Evolutionary conservation across 73 alveolate species (phyloP).

Genomic region (Paramecium caudatum): DNA sequence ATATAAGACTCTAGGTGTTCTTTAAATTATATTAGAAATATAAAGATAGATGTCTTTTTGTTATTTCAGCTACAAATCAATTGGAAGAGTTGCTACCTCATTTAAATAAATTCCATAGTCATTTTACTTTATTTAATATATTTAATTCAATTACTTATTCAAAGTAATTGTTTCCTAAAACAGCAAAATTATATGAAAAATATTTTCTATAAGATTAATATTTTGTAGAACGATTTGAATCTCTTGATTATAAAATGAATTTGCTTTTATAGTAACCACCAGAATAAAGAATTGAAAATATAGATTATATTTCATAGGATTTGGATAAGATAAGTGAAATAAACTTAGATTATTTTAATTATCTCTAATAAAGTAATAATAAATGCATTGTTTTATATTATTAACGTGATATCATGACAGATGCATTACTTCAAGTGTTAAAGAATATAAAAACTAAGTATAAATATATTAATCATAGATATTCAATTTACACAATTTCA

Average conservation of each 20-base stretch:
- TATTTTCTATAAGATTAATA: constrained; percentile 14
- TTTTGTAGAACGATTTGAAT: constrained; percentile 5
- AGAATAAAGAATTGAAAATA: constrained; percentile 14
- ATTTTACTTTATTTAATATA: constrained; percentile 32
- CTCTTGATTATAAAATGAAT: constrained; percentile 1
- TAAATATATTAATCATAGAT: background rate
- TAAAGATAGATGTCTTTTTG: background rate
- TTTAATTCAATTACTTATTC: constrained; percentile 10
- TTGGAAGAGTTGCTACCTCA: constrained; percentile 59
- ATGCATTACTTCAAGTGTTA: background rate
- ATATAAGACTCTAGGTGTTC: background rate
- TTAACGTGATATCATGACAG: constrained; percentile 36
- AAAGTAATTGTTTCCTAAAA: background rate
- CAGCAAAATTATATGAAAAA: constrained; percentile 55
- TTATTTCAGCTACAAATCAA: constrained; percentile 35
- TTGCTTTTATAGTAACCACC: background rate
- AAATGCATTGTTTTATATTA: constrained; percentile 14
- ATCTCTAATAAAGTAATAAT: background rate
- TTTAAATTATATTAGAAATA: constrained; percentile 37
- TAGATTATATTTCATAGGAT: constrained; percentile 25
- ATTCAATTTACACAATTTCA: background rate
- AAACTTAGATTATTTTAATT: constrained; percentile 56
- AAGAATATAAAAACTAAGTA: constrained; percentile 33
- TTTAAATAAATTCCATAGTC: constrained; percentile 2
- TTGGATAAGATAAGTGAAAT: constrained; percentile 42